Evolutionary conservation across 495 filamentous ascomycete genomes (phyloP), one percentile per base, ranked within the genome.

Genomic region (Podospora didyma): DNA sequence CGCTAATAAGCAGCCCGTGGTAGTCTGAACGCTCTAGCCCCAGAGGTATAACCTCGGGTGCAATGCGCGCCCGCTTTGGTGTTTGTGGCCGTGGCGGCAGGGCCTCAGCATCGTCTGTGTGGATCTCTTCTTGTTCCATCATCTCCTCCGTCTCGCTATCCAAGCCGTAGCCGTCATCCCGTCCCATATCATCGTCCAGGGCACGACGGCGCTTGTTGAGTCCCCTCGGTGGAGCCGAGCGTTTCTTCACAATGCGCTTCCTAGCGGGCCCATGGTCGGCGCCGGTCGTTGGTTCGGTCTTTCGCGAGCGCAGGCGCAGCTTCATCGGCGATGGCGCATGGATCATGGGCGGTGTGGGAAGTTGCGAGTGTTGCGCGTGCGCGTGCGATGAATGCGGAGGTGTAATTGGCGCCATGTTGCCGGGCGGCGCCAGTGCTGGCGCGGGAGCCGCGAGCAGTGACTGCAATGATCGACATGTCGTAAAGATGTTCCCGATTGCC

Each of bases 401-500:
- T 1, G 77, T 70, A 66, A 69, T 63, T 67, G 71, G 71, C 63
- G 66, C 56, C 23, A 73, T 48, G 69, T 71, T 53, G 68, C 60
- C 60, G 64, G 69, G 67, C 66, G 62, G 47, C 42, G 78, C 9
- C 26, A 31, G 26, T 3, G 26, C 26, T 31, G 26, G 56, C 49
- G 68, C 58, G 47, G 75, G 64, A 61, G 76, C 56, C 69, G 73
- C 72, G 22, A 91, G 76, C 56, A 89, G 82, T 0, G 83, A 83
- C 61, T 91, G 88, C 0, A 91, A 79, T 3, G 85, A 82, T 68
- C 86, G 86, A 69, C 86, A 90, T 53, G 86, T 85, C 42, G 78
- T 80, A 61, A 85, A 77, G 52, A 89, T 80, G 69, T 84, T 82
- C 59, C 81, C 78, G 49, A 80, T 64, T 28, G 80, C 75, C 45